Evolutionary conservation across 495 filamentous ascomycete species (phyloP), one percentile per base, ranked within the genome.

Genomic region (Penicillium dipodomyicola): DNA sequence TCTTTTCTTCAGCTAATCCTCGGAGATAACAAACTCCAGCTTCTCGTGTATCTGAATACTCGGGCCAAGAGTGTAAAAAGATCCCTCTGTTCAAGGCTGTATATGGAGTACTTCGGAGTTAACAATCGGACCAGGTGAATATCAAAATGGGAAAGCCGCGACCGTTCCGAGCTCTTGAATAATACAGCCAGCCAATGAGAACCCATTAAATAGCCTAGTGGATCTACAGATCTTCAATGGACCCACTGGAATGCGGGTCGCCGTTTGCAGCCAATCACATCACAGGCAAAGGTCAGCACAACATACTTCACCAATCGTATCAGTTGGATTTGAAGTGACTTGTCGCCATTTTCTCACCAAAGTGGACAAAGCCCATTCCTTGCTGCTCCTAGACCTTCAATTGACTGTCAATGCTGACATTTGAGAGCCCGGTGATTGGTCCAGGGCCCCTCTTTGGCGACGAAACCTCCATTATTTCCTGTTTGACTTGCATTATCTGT

Each of bases 391-490:
- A 25, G 22, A 27, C 22, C 8, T 41, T 27, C 44, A 39, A 17
- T 39, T 15, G 35, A 33, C n/a, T 23, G 14, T 8, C 15, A 10
- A 42, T 32, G 65, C 65, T 67, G 62, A 65, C 65, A 29, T 59
- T 65, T 65, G 29, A 2, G 9, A 1, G 7, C 5, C 2, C 12
- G 20, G 23, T 67, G 50, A 67, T 67, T 67, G 62, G 65, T 30
- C n/a, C 43, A 23, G 0, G 30, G 14, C 27, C 33, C 30, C 25
- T 56, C 40, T 29, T 20, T 43, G 32, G 45, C 46, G 37, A 41
- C 40, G 33, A 32, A 47, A 55, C 59, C 37, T 52, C 60, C 49
- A 54, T 22, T 52, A 40, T 58, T 63, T 57, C 48, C 35, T 25
- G 32, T 35, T 52, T 62, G 27, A 23, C n/a, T 19, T 59, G 56